Percentiles rank a stretch among this genome's conserved stretches.
Conservation (phyloP, 1,284 basidiomycete genomes). For the Leccinum laetum region DNA sequence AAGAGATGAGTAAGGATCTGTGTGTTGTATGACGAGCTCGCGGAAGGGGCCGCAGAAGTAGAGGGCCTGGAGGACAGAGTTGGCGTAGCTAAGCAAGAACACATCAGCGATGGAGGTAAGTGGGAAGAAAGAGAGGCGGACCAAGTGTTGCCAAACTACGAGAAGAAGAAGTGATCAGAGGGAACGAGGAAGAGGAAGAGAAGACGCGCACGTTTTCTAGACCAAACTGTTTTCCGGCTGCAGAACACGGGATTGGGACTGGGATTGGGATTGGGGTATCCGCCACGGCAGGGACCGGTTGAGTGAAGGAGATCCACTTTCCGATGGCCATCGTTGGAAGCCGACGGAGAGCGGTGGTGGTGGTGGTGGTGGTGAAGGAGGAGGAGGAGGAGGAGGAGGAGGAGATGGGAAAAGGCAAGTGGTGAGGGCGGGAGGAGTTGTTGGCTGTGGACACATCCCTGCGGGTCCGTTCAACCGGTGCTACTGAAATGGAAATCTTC, state of each 20-base stretch:
- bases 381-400: neutral
- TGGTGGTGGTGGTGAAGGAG: neutral
- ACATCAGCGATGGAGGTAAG: conserved; percentile 11
- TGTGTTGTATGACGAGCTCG: conserved; percentile 66
- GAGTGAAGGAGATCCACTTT: conserved; percentile 40
- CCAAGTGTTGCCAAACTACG: conserved; percentile 86
- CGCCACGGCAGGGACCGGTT: conserved; percentile 23
- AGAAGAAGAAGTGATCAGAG: conserved; percentile 7
- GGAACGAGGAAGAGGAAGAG: neutral
- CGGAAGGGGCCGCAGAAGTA: conserved; percentile 88
- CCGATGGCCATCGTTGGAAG: conserved; percentile 26
- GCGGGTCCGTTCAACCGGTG: conserved; percentile 13
- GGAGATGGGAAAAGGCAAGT: neutral
- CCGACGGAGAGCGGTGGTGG: neutral
- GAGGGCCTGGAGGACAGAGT: conserved; percentile 95
- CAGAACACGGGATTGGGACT: conserved; percentile 42
- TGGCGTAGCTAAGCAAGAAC: conserved; percentile 79
- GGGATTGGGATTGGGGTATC: conserved; percentile 33
- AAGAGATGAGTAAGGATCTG: conserved; percentile 40
- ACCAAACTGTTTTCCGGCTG: conserved; percentile 84
- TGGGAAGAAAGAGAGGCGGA: conserved; percentile 33
- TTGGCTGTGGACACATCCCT: conserved; percentile 20
- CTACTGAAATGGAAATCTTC: conserved; percentile 17
- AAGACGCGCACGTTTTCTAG: conserved; percentile 82
- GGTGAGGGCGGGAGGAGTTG: neutral